Base-by-base conservation (phyloP, 352 stramenopile species). In the Globisporangium spinosum region DNA sequence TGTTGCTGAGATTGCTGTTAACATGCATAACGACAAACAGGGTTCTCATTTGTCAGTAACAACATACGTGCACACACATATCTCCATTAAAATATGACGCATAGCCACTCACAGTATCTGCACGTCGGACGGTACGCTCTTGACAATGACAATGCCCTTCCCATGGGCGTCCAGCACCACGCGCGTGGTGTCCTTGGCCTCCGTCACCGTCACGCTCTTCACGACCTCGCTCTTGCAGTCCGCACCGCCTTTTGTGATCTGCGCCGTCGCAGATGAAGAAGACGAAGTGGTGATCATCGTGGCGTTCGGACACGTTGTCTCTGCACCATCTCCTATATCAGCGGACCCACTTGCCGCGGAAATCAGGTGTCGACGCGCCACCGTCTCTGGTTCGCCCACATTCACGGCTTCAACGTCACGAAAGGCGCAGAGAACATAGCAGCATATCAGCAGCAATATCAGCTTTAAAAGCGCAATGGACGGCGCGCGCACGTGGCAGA, bases 1-100 rank as follows among this genome's bases (percentile, higher is more conserved):
- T 84, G 62, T 70, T 75, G 38, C 58, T 71, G 34, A 84, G 69
- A 17, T 77, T 58, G 10, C 77, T 84, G 57, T 34, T 34, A 10
- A 51, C 1, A 22, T 0, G 6, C n/a, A n/a, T 23, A 29, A 32
- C 54, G 7, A 69, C n/a, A 34, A 13, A 29, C 53, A 56, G 23
- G 3, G 32, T 10, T 8, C 43, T 51, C 43, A n/a, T 51, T n/a
- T 40, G n/a, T 29, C 47, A 34, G 45, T 40, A 17, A 49, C 29
- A 1, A n/a, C 38, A 49, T 8, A 43, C 17, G 22, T 22, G 2
- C 29, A 25, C 27, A 27, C 29, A 25, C 17, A 27, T 34, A 57
- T 20, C 51, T 17, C 1, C 53, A 62, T 4, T 53, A 23, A 22
- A 29, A 12, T 1, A 47, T 45, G 38, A 6, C 12, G 17, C 12